These are phyloP conservation scores for Russula emetica DNA, from an alignment of 768 basidiomycete genomes.

Conservation along the genomic window DNA sequence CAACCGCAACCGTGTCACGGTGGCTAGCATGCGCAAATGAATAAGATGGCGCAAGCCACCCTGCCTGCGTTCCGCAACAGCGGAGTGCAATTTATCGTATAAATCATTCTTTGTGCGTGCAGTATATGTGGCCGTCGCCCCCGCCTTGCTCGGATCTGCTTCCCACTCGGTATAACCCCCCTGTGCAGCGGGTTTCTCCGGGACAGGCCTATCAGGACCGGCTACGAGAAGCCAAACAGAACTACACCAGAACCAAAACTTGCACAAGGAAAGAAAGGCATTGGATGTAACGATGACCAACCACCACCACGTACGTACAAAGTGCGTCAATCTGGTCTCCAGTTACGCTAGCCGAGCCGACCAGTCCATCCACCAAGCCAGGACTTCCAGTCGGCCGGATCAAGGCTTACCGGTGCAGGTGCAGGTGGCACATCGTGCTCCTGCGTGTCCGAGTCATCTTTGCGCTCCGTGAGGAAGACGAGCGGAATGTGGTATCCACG, in stretches of 20 bases:
- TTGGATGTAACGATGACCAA: background rate
- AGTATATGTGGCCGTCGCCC: constrained; percentile 26
- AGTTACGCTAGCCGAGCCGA: constrained; percentile 41
- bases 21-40: background rate
- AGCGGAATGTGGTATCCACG: constrained; percentile 49
- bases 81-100: constrained; percentile 39
- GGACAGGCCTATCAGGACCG: constrained; percentile 58
- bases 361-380: constrained; percentile 48
- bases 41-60: constrained; percentile 22
- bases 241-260: background rate
- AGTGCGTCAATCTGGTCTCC: constrained; percentile 59
- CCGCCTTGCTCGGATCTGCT: constrained; percentile 20
- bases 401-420: constrained; percentile 58
- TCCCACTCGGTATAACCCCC: constrained; percentile 17
- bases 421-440: constrained; percentile 43
- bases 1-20: background rate
- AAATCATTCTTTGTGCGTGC: constrained; percentile 30
- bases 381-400: constrained; percentile 45
- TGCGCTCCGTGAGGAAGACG: constrained; percentile 46
- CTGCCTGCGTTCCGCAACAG: constrained; percentile 61
- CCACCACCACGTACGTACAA: constrained; percentile 42
- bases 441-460: constrained; percentile 30
- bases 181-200: constrained; percentile 31
- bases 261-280: background rate
- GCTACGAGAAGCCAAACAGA: constrained; percentile 46